Base-by-base conservation (phyloP, 2,329 filamentous ascomycete species). In the Verticillium zaregamsianum region DNA sequence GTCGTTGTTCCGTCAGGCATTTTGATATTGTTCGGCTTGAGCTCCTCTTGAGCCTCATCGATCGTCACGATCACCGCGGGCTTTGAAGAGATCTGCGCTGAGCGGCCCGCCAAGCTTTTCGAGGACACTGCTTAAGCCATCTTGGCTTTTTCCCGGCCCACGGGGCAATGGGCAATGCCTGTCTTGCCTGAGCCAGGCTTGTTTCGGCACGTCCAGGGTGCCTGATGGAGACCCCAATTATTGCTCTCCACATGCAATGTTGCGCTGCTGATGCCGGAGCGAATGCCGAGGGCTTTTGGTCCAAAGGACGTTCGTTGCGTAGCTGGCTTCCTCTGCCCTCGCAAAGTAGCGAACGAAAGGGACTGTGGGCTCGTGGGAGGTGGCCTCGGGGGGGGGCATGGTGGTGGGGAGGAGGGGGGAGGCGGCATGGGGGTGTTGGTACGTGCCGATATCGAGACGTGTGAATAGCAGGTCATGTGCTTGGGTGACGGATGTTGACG, bases 71-170 rank as follows among this genome's bases (percentile, higher is more conserved):
- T 59, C 45, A 25, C 20, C 20, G 9, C 20, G 45, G 23, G 32
- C 58, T 14, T 59, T 31, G 35, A 20, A 31, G 17, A 25, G 58
- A 59, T 55, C 57, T 40, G 57, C 40, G 57, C 32, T 58, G 40
- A 58, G 45, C 39, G 39, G n/a, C 12, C 40, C 20, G 58, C 58
- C 58, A 59, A 59, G 58, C 58, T 59, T 59, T 45, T 28, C 31
- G 12, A 37, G 58, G 45, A 45, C 40, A 55, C 58, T 55, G 40
- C 58, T 54, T 55, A 54, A 58, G 39, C 57, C 28, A 31, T 58
- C 57, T 58, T 58, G 57, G 57, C 57, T 58, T 49, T 58, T 58
- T n/a, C 57, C 20, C 45, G 45, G 20, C 45, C 45, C 45, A 52
- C 20, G 20, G 45, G 45, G 45, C 45, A 52, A 23, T 25, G 20